phyloP scores from a whole-genome alignment of 345 rosid genomes.

The Microcos paniculata region DNA sequence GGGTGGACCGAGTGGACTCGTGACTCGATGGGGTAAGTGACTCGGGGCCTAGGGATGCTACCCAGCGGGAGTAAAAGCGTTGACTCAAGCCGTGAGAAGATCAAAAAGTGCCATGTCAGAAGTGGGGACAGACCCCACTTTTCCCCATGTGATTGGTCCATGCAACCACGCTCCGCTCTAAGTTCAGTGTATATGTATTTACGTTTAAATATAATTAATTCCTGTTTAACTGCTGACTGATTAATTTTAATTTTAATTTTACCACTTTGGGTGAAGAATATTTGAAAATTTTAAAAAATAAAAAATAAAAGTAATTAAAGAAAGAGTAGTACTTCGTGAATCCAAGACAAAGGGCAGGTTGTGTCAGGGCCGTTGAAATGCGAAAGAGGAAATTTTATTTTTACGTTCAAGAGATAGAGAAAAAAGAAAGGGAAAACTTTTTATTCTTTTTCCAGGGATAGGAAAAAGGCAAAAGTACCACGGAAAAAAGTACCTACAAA shows the following conservation, averaged over 20 bases:
- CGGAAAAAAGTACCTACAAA: background rate
- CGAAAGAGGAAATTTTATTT: background rate
- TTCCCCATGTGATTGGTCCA: constrained; percentile 15
- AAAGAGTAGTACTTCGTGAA: background rate
- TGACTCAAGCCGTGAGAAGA: constrained; percentile 5
- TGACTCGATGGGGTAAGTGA: background rate
- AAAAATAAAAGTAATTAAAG: too few relatives aligned
- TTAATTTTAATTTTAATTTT: too few relatives aligned
- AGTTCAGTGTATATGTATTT: background rate
- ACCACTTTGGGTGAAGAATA: background rate
- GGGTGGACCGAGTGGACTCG: constrained; percentile 10
- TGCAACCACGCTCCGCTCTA: constrained; percentile 2
- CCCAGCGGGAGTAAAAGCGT: constrained; percentile 14
- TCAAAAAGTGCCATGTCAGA: background rate
- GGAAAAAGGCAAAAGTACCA: background rate
- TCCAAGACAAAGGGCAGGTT: background rate
- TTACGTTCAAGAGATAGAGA: too few relatives aligned
- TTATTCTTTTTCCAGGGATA: background rate
- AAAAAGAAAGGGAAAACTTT: background rate
- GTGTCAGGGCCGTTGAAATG: constrained; percentile 8
- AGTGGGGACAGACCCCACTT: constrained; percentile 1
- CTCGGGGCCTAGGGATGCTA: background rate
- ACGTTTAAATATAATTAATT: background rate
- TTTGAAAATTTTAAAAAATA: background rate
- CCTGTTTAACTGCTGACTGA: too few relatives aligned